Evolutionary conservation across 1,284 basidiomycete species (phyloP).

Genomic region (Waitea zeae): DNA sequence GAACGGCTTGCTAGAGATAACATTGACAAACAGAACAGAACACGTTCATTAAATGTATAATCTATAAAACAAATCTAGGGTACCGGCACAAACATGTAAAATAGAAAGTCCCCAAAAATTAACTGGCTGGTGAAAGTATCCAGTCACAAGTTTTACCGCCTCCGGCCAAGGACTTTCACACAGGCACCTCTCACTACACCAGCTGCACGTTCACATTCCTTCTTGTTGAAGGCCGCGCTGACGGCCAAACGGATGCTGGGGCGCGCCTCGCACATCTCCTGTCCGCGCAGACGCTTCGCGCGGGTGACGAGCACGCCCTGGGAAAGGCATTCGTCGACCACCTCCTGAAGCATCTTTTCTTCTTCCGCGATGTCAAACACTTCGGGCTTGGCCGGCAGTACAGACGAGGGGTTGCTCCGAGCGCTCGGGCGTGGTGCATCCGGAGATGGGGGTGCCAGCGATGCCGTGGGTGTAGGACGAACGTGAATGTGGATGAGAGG

Average conservation of each 20-base stretch:
- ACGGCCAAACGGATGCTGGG: constrained; percentile 84
- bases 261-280: constrained; percentile 68
- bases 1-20: no score
- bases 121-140: no score
- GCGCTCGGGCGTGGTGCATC: constrained; percentile 8
- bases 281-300: constrained; percentile 64
- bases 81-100: no score
- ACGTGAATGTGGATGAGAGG: constrained; percentile 83
- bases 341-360: constrained; percentile 69
- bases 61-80: no score
- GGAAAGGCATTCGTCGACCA: constrained; percentile 67
- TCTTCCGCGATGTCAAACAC: constrained; percentile 51
- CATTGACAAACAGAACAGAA: no score
- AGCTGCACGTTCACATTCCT: constrained; percentile 86
- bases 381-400: constrained; percentile 22
- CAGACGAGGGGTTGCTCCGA: constrained; percentile 19
- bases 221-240: constrained; percentile 62
- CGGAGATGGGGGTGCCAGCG: constrained; percentile 16
- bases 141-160: constrained; percentile 21
- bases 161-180: constrained; percentile 46
- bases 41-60: no score
- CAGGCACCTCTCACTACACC: constrained; percentile 59
- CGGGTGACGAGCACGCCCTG: constrained; percentile 75
- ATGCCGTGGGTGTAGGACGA: constrained; percentile 13
- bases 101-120: no score